Base-by-base conservation (phyloP, 176 grass and related monocot genomes). In the bread wheat (Triticum aestivum) region DNA sequence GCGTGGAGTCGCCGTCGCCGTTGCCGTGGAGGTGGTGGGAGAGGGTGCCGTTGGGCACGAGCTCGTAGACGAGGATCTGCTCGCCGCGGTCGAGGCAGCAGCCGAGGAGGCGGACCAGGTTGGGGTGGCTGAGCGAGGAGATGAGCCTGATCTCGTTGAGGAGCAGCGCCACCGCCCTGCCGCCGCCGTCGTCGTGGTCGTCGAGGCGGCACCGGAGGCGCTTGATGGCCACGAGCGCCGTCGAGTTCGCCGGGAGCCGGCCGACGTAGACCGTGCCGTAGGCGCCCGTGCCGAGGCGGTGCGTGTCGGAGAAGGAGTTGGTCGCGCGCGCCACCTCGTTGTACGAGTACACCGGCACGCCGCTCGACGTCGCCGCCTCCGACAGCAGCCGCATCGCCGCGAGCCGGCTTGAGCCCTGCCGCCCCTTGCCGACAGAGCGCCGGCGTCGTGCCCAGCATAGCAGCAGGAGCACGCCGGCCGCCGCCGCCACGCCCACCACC, bases 251-350 rank as follows among this genome's bases (percentile, higher is more conserved):
- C 18, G 74, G 69, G 65, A 99, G 82, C 85, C 91, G 88, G 59
- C 94, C 97, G 65, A 96, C 87, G 83, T 99, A 99, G 20, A 99
- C 97, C 18, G 93, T 99, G 75, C 92, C 92, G 71, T 94, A 99
- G 9, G 84, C 97, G 54, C 97, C 97, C 10, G 86, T 84, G 82
- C 97, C 97, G 41, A 96, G 90, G 76, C 86, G 93, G 79, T 95
- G 86, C 3, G 88, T 86, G 83, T 92, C 79, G 34, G 92, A 90
- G 84, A 96, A 99, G 64, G 85, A 88, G 82, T 88, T 90, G 65
- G 97, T 96, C 23, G 97, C 97, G 34, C 88, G 90, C 49, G 88
- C 56, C 58, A 98, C 84, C 78, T 96, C 92, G 45, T 41, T 20
- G 83, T 92, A 96, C 41, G 97, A 87, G 90, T 96, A 99, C 65